Evolutionary conservation across 352 stramenopile genomes (phyloP), one percentile per base, ranked within the genome.

Genomic region (Blastocystis sp.): DNA sequence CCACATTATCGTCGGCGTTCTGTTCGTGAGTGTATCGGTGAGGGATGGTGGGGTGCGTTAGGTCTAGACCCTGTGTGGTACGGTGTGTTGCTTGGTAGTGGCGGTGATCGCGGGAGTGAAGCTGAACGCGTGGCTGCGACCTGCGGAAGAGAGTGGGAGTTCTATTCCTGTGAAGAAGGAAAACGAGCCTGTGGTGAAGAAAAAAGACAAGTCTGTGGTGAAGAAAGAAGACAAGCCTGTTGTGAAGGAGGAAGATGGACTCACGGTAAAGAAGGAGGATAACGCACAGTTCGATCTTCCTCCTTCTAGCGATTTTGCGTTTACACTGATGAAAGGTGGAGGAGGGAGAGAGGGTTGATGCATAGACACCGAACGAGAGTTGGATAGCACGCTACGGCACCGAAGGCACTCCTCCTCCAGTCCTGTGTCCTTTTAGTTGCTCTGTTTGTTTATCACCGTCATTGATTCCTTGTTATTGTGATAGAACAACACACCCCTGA

Each of bases 1-100:
- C 42, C 74, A 69, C 40, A 0, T 84, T 1, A 10, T 69, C 9
- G 65, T 28, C 28, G 74, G 74, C 3, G 10, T 84, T 14, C 9
- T 84, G 17, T 84, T 84, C 69, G 74, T 84, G 19, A 9, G 34
- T 1, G 21, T 45, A 2, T 34, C 28, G n/a, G 74, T 84, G 48
- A 48, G 48, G 6, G 48, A 21, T 1, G 3, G 42, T 14, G 28
- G 9, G 43, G 3, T 17, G n/a, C 7, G 3, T 69, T 6, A 69
- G 7, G 3, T 48, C 0, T 84, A 84, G 74, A 57, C 64, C 0
- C 21, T 74, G 40, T 17, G 48, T 1, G 48, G 48, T 7, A 57
- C 48, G 48, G 48, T 57, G 48, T 17, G 6, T 7, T 57, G 48
- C 48, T 17, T 57, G 48, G 48, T 57, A 14, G 48, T 57, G 48